Conservation (phyloP, 1,284 basidiomycete species). For the Rhizoctonia solani region DNA sequence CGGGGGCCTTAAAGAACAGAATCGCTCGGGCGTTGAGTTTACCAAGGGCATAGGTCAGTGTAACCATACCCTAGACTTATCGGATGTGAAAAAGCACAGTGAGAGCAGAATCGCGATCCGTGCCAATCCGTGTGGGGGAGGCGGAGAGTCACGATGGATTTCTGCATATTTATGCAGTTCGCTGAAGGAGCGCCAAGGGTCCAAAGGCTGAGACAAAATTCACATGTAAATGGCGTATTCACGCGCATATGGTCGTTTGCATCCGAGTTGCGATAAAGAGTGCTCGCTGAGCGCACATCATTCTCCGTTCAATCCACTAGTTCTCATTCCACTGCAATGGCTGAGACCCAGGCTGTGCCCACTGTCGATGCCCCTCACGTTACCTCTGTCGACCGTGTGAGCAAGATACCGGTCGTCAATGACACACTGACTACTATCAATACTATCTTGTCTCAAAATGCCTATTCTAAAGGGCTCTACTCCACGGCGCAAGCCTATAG, state of each 20-base stretch:
- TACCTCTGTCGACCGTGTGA: slow-evolving; percentile 64
- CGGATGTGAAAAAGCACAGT: slow-evolving; percentile 28
- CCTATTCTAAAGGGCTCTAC: slow-evolving; percentile 66
- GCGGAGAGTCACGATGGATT: slow-evolving; percentile 13
- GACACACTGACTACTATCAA: slow-evolving; percentile 64
- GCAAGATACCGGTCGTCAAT: slow-evolving; percentile 68
- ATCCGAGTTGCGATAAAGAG: slow-evolving; percentile 1
- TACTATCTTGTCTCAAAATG: slow-evolving; percentile 59
- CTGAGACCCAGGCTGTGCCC: slow-evolving; percentile 25
- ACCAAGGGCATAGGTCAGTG: too few relatives aligned
- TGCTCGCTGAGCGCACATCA: not conserved
- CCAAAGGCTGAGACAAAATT: not conserved
- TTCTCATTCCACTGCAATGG: slow-evolving; percentile 21
- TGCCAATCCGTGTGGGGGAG: not conserved
- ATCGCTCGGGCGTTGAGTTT: too few relatives aligned
- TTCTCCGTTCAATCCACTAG: too few relatives aligned
- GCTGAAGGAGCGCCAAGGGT: slow-evolving; percentile 11
- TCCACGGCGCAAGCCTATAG: slow-evolving; percentile 63
- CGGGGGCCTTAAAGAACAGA: too few relatives aligned
- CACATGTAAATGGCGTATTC: slow-evolving; percentile 14
- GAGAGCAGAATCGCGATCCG: not conserved
- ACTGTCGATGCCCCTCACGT: slow-evolving; percentile 52
- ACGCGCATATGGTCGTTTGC: not conserved
- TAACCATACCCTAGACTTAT: slow-evolving; percentile 2
- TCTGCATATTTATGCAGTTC: not conserved